Base-by-base conservation (phyloP, 192 early-diverging fungal species). In the Entomortierella lignicola region DNA sequence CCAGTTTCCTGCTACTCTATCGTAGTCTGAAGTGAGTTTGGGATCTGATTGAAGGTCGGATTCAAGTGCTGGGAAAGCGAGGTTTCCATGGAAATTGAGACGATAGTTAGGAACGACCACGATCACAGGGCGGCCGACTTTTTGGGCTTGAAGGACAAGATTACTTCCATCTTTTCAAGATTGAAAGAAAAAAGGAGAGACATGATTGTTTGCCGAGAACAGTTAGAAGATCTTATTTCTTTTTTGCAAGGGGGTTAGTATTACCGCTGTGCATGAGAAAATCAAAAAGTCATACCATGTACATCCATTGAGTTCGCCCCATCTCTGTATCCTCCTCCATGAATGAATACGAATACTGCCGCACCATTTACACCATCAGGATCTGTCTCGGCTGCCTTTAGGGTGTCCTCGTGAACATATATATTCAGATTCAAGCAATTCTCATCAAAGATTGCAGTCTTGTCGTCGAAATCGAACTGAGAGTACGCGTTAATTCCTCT, bases 91-190 rank as follows among this genome's bases (percentile, higher is more conserved):
- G 25, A 69, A 65, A 61, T 86, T 85, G 21, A 87, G 73, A 0
- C 88, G 83, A 53, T 89, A 87, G 66, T 85, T 87, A 56, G 81
- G 32, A 5, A 60, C 60, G 10, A 89, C 86, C n/a, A 89, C 67
- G 21, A 87, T 77, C 10, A 85, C 66, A n/a, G 81, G 81, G 13
- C 63, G 61, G 1, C 59, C 64, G 15, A 75, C 42, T 13, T 66
- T 11, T 18, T 66, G 27, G 2, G 81, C 69, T 18, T 48, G 42
- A n/a, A 21, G 29, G 10, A 82, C 81, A 2, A 82, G 41, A 8
- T 66, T 66, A 10, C 26, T 60, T 8, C 72, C 56, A 50, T 82
- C 71, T 77, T 37, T 37, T n/a, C n/a, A 10, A 37, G 34, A 37
- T 37, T 10, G 10, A 10, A 37, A 37, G 10, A 37, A 37, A 37